Base-by-base conservation (phyloP, 371 early-diverging fungal genomes). In the Mortierella sp. region DNA sequence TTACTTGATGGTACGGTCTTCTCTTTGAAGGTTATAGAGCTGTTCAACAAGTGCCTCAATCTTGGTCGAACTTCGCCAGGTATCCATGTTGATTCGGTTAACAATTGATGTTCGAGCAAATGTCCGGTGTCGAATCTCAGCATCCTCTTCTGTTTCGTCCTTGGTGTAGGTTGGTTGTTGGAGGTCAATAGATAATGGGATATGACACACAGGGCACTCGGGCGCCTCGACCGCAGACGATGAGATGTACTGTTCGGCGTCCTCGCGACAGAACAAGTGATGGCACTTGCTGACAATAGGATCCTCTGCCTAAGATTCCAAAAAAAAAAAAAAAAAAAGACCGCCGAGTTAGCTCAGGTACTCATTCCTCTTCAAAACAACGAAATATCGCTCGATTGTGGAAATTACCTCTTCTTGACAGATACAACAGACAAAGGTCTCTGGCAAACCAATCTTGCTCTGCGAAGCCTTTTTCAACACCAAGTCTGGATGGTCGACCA, bases 21-120 rank as follows among this genome's bases (percentile, higher is more conserved):
- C 89, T 29, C 89, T 85, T 37, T 93, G 91, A n/a, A 95, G 84
- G 5, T 83, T 82, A 14, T 89, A 89, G 11, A 98, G 87, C 62
- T 97, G 96, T 81, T 98, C 97, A 5, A 97, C 93, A 14, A 99
- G 88, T 0, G 95, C 97, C 82, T 94, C 96, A 65, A 96, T 96
- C 79, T 96, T 96, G 51, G 96, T 95, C 14, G 92, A 92, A 60
- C 89, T 90, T 23, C 90, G 82, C 97, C 96, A 96, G 11, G 86
- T 90, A 45, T 84, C 81, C 93, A 97, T 93, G 74, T 97, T 89
- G 56, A 98, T 95, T 47, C 95, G 92, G 74, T 96, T 96, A 28
- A 98, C 91, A 67, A 98, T 97, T 51, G 94, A 94, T 15, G 88
- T 87, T 52, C 90, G 88, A 14, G 91, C 84, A 44, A 86, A 89